These are phyloP conservation scores for Diaporthe sp. DNA, from an alignment of 2,329 filamentous ascomycete species.

Conservation along the genomic window DNA sequence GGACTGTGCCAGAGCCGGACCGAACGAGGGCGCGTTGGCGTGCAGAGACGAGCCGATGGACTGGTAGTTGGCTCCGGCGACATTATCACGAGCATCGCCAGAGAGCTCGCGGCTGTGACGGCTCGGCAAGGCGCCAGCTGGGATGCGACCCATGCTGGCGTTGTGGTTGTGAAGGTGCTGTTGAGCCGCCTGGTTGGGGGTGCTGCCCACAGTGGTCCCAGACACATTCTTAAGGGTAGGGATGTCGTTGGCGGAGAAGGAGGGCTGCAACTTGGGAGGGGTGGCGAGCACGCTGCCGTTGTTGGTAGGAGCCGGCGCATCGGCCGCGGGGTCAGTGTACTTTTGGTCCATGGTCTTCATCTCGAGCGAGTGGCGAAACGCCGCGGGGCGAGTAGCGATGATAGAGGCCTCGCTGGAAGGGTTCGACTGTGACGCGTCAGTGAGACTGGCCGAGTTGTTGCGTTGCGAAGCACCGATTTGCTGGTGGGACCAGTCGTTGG, in stretches of 20 bases:
- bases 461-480: conserved; percentile 62
- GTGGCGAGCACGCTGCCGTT: conserved; percentile 66
- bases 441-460: conserved; percentile 54
- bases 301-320: conserved; percentile 59
- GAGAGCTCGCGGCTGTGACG: conserved; percentile 83
- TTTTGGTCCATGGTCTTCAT: conserved; percentile 58
- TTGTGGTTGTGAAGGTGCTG: conserved; percentile 83
- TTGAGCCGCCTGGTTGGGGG: conserved; percentile 72
- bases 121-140: conserved; percentile 73
- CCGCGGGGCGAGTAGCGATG: conserved; percentile 62
- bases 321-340: conserved; percentile 62
- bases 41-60: conserved; percentile 82
- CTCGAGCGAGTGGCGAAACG: conserved; percentile 72
- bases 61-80: conserved; percentile 62
- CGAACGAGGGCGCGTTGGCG: conserved; percentile 83
- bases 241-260: conserved; percentile 91
- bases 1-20: conserved; percentile 66
- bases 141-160: conserved; percentile 84
- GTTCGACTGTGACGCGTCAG: conserved; percentile 51
- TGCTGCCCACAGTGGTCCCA: conserved; percentile 60
- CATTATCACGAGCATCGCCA: conserved; percentile 54
- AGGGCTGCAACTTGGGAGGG: conserved; percentile 84
- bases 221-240: conserved; percentile 83
- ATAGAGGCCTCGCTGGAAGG: conserved; percentile 59
- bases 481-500: conserved; percentile 74